Evolutionary conservation across 345 rosid species (phyloP).

Genomic region (Dipteronia dyeriana): DNA sequence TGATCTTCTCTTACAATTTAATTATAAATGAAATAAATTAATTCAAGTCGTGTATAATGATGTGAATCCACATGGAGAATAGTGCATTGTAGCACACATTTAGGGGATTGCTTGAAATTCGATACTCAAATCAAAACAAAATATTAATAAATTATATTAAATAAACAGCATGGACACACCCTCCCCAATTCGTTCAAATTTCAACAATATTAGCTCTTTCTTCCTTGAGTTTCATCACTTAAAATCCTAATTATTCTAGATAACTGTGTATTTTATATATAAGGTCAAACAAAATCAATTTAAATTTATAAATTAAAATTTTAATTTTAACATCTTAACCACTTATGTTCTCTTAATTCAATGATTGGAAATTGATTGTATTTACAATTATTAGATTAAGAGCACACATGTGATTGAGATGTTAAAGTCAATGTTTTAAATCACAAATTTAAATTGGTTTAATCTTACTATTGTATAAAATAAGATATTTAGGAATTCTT

Average conservation of each 20-base stretch:
- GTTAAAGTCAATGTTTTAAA: too few relatives aligned
- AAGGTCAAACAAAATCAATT: too few relatives aligned
- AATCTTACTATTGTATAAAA: too few relatives aligned
- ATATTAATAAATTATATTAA: background rate
- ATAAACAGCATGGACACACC: slow-evolving; percentile 19
- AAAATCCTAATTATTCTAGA: slow-evolving; percentile 28
- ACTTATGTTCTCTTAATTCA: too few relatives aligned
- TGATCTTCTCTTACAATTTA: background rate
- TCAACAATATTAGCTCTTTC: slow-evolving; percentile 19
- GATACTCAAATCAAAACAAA: slow-evolving; percentile 10
- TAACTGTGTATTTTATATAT: background rate
- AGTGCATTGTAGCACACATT: slow-evolving; percentile 47
- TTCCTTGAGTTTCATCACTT: slow-evolving; percentile 35
- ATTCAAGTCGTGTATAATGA: slow-evolving; percentile 15
- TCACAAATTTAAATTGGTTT: too few relatives aligned
- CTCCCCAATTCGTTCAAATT: slow-evolving; percentile 36
- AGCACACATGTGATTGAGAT: too few relatives aligned
- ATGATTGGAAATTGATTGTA: too few relatives aligned
- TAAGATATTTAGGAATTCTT: background rate
- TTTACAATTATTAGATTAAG: too few relatives aligned
- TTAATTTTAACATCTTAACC: too few relatives aligned
- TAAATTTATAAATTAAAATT: too few relatives aligned
- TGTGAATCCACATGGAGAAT: slow-evolving; percentile 42
- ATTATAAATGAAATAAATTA: slow-evolving; percentile 3
- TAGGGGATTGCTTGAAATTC: slow-evolving; percentile 42